These are phyloP conservation scores for Plenodomus tracheiphilus DNA, from an alignment of 2,329 filamentous ascomycete species.

Conservation along the genomic window DNA sequence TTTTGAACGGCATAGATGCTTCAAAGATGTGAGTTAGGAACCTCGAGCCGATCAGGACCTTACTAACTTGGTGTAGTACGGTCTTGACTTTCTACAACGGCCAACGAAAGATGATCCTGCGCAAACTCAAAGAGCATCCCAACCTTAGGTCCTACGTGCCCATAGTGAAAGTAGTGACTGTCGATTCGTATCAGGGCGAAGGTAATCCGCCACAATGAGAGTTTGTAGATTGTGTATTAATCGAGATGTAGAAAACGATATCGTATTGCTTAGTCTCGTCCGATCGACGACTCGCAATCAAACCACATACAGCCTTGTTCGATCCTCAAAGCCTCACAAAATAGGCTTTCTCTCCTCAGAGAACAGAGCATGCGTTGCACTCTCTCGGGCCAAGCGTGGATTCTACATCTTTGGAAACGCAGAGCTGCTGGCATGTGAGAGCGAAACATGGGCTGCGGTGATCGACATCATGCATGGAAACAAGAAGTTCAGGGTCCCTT, in stretches of 20 bases:
- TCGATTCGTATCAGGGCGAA: constrained; percentile 85
- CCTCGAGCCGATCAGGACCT: neutral
- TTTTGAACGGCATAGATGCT: constrained; percentile 64
- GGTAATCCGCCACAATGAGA: no score
- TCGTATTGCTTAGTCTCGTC: constrained; percentile 79
- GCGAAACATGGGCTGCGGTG: constrained; percentile 57
- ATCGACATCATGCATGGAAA: constrained; percentile 49
- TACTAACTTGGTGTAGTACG: constrained; percentile 50
- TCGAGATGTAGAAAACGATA: constrained; percentile 66
- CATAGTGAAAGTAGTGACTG: constrained; percentile 68
- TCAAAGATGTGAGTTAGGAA: constrained; percentile 56
- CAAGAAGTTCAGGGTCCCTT: constrained; percentile 41
- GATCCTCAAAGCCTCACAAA: constrained; percentile 61
- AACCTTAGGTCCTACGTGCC: constrained; percentile 40
- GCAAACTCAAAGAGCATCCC: constrained; percentile 48
- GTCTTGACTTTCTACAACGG: constrained; percentile 88
- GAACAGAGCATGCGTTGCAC: constrained; percentile 64
- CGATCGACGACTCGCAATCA: constrained; percentile 54
- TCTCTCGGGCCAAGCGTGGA: constrained; percentile 73
- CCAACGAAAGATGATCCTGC: constrained; percentile 69
- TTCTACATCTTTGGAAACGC: constrained; percentile 86
- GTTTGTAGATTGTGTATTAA: no score
- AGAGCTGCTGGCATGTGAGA: constrained; percentile 52
- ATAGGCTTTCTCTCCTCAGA: constrained; percentile 75
- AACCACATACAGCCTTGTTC: constrained; percentile 57